Conservation (phyloP, 192 early-diverging fungal species). For the Paraglomus brasilianum region DNA sequence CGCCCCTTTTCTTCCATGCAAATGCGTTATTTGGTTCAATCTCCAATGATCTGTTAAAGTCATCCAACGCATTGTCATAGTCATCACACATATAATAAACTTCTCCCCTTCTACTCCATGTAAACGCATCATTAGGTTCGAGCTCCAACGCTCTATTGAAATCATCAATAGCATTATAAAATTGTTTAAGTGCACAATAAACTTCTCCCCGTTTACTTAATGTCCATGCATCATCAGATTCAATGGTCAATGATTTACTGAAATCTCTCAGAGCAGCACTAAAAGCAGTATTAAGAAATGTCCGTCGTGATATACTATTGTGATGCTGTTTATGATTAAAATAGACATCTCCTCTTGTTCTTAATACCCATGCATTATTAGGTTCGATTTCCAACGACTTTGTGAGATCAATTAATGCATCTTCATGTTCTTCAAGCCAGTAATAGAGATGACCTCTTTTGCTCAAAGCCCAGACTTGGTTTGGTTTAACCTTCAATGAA, state of each 20-base stretch:
- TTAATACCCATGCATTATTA: conserved; percentile 3
- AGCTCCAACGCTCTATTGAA: conserved; percentile 7
- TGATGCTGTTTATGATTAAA: neutral
- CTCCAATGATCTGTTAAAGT: conserved; percentile 1
- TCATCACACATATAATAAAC: conserved; percentile 22
- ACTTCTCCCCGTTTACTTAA: conserved; percentile 15
- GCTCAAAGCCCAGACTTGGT: neutral
- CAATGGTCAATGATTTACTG: conserved; percentile 1
- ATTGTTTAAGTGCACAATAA: conserved; percentile 18
- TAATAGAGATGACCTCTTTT: conserved; percentile 2
- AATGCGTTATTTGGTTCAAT: conserved; percentile 12
- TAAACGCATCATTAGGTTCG: conserved; percentile 17
- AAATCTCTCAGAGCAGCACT: conserved; percentile 14
- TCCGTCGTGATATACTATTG: neutral
- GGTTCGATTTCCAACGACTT: conserved; percentile 24
- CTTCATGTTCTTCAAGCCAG: neutral
- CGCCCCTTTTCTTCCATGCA: conserved; percentile 14
- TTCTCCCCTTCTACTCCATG: conserved; percentile 3
- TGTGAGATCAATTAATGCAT: conserved; percentile 12
- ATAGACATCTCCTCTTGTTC: conserved; percentile 19
- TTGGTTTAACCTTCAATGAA: conserved; percentile 1
- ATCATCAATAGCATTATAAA: conserved; percentile 23
- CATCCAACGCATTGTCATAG: conserved; percentile 15
- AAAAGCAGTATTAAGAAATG: no score
- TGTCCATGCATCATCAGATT: conserved; percentile 15